Base-by-base conservation (phyloP, 2,329 filamentous ascomycete species). In the Aspergillus calidoustus region DNA sequence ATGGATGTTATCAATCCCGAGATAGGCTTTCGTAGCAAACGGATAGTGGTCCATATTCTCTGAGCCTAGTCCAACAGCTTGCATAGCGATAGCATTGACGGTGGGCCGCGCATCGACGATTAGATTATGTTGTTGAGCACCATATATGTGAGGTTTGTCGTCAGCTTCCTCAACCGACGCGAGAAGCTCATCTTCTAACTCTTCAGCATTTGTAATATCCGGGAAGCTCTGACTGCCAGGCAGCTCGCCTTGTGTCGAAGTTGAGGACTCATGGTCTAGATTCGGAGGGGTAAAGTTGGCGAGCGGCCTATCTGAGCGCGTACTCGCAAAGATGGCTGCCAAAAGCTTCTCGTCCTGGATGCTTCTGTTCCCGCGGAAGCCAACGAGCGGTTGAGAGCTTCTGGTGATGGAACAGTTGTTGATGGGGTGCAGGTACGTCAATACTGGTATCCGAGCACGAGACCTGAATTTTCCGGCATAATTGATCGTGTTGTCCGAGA, bases 21-120 rank as follows among this genome's bases (percentile, higher is more conserved):
- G 85, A 73, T 96, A 99, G 31, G 90, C 90, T 77, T 97, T 97
- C 62, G 89, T 90, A 17, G 93, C 92, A 71, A 93, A 94, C 64
- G 90, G 92, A 80, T 99, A 99, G 77, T 97, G 91, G 66, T 97
- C 92, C 91, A 98, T 97, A 71, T 97, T 97, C 77, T 99, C 95
- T 0, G 94, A 97, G 2, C 95, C 95, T 75, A 93, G 88, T 7
- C 95, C 95, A 66, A 94, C 89, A 4, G 93, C 91, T 75, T 97
- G 93, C 86, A 97, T 98, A 7, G 93, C 93, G 68, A 93, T 88
- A 22, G 95, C 95, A 75, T 99, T 99, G 68, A 99, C 89, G 3
- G 90, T 95, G 17, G 95, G 95, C 50, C 95, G 88, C 49, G 95
- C 95, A 80, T 99, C 95, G 49, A 99, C 93, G 68, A 99, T 99